Percentiles rank a stretch among this genome's conserved stretches.
phyloP scores from a whole-genome alignment of 164 flowering plant genomes.

The Aristolochia fimbriata region DNA sequence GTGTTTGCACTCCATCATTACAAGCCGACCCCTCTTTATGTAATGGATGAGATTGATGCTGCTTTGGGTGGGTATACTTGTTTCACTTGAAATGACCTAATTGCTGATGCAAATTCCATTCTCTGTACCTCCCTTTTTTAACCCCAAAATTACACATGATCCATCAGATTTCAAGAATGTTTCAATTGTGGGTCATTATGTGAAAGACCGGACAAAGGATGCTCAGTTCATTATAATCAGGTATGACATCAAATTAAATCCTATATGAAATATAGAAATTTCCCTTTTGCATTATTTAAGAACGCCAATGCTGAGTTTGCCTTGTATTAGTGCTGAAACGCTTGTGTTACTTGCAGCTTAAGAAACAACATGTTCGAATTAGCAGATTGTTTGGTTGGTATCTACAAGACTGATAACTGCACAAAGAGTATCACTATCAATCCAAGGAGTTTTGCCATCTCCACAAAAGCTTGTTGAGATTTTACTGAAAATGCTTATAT shows the following conservation, averaged over 20 bases:
- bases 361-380: slow-evolving; percentile 97
- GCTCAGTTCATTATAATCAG: slow-evolving; percentile 96
- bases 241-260: slow-evolving; percentile 17
- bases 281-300: too few relatives aligned
- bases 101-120: too few relatives aligned
- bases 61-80: slow-evolving; percentile 59
- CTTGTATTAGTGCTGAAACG: too few relatives aligned
- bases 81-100: too few relatives aligned
- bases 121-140: too few relatives aligned
- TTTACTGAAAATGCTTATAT: too few relatives aligned
- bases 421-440: slow-evolving; percentile 96
- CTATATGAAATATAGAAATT: too few relatives aligned
- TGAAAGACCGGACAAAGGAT: slow-evolving; percentile 95
- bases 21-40: slow-evolving; percentile 98
- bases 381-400: slow-evolving; percentile 93
- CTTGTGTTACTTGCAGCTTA: slow-evolving; percentile 43
- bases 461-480: slow-evolving; percentile 41
- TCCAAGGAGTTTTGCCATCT: slow-evolving; percentile 65
- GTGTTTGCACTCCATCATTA: slow-evolving; percentile 98
- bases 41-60: slow-evolving; percentile 99
- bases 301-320: too few relatives aligned
- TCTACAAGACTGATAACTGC: slow-evolving; percentile 93
- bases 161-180: too few relatives aligned
- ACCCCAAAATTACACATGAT: too few relatives aligned
- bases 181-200: slow-evolving; percentile 87